Percentiles rank a stretch among this genome's conserved stretches.
These are phyloP conservation scores for Saccharomycopsis schoenii DNA, from an alignment of 805 yeast species.

Conservation along the genomic window DNA sequence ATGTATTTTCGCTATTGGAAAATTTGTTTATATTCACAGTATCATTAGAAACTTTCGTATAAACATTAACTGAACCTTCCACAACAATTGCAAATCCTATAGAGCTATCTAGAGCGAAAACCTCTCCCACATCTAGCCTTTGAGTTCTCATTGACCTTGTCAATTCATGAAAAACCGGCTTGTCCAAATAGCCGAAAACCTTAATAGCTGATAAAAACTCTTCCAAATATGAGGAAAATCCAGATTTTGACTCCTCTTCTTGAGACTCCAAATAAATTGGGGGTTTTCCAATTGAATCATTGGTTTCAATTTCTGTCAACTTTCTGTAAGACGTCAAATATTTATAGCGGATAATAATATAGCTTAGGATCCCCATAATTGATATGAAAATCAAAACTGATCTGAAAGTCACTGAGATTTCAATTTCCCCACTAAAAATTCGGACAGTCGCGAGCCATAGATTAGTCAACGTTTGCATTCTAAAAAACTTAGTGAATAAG, in stretches of 20 bases:
- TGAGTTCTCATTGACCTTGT: slow-evolving; percentile 89
- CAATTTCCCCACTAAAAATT: slow-evolving; percentile 13
- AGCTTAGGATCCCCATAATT: neutral
- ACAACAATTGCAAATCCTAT: slow-evolving; percentile 87
- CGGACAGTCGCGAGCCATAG: neutral
- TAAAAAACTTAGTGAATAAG: neutral
- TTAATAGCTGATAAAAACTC: slow-evolving; percentile 86
- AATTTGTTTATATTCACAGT: neutral
- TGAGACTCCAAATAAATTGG: slow-evolving; percentile 10
- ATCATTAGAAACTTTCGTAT: slow-evolving; percentile 35
- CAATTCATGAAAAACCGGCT: slow-evolving; percentile 83
- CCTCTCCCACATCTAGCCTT: slow-evolving; percentile 67
- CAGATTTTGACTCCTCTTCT: slow-evolving; percentile 30
- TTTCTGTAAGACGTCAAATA: slow-evolving; percentile 14
- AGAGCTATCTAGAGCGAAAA: slow-evolving; percentile 59
- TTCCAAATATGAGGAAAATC: slow-evolving; percentile 63
- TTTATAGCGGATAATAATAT: slow-evolving; percentile 12
- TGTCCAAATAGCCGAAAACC: slow-evolving; percentile 86
- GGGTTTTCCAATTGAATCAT: slow-evolving; percentile 1
- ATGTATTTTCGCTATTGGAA: slow-evolving; percentile 26
- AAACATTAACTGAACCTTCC: slow-evolving; percentile 81
- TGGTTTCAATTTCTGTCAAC: slow-evolving; percentile 5
- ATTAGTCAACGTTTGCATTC: neutral
- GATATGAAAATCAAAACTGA: slow-evolving; percentile 6
- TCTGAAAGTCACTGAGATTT: slow-evolving; percentile 13